A percentile compares a stretch with the other conserved stretches of the same genome.
Conservation (phyloP, 352 stramenopile species). For the Phytophthora crassamura region DNA sequence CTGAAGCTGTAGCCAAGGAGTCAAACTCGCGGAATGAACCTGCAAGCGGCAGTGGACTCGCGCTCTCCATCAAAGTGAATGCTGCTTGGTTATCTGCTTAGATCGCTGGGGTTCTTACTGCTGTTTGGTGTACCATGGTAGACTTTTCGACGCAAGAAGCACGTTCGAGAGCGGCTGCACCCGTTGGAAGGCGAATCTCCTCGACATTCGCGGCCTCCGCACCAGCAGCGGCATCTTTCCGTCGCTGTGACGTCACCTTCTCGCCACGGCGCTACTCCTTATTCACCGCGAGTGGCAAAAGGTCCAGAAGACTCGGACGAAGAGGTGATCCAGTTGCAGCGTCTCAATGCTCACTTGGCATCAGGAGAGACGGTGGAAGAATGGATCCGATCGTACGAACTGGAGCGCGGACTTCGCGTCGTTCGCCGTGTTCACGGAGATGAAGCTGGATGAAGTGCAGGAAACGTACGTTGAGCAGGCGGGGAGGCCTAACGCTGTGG, state of each 20-base stretch:
- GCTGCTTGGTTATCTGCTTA: not conserved
- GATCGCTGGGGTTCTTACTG: not conserved
- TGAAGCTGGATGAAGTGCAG: conserved; percentile 82
- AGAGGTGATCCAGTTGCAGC: conserved; percentile 51
- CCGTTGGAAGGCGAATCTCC: conserved; percentile 42
- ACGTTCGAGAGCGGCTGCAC: conserved; percentile 50
- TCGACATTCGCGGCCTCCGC: conserved; percentile 15
- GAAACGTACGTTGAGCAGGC: conserved; percentile 52
- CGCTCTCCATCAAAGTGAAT: conserved; percentile 31
- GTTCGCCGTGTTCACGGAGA: conserved; percentile 79
- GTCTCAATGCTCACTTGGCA: conserved; percentile 46
- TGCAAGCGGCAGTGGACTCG: conserved; percentile 21
- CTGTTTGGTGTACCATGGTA: conserved; percentile 16
- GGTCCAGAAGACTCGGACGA: conserved; percentile 29
- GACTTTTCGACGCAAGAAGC: conserved; percentile 63
- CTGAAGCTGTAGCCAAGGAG: conserved; percentile 5
- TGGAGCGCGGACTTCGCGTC: conserved; percentile 73
- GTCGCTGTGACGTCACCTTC: conserved; percentile 18
- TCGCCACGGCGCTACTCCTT: conserved; percentile 7
- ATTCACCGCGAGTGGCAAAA: conserved; percentile 14
- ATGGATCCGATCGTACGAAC: conserved; percentile 79
- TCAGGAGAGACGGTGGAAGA: conserved; percentile 55
- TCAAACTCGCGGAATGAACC: conserved; percentile 17
- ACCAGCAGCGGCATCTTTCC: conserved; percentile 31
- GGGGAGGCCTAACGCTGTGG: conserved; percentile 70